Conservation (phyloP, 2,329 filamentous ascomycete species). For the Paracoccidioides brasiliensis region DNA sequence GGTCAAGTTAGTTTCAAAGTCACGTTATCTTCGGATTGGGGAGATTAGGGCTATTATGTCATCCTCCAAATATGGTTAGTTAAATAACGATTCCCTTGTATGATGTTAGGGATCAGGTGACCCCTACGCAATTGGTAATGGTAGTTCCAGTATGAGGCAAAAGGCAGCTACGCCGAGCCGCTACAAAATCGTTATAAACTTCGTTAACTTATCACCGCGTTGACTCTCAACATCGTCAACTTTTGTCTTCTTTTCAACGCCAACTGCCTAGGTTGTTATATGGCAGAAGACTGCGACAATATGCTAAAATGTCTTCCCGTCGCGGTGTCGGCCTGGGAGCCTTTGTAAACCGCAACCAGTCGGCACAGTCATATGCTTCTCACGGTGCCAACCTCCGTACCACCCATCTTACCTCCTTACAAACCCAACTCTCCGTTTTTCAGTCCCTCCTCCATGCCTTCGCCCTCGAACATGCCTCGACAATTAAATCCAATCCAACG, state of each 20-base stretch:
- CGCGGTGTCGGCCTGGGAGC: constrained; percentile 75
- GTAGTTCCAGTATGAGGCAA: too few species aligned
- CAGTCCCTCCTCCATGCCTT: constrained; percentile 92
- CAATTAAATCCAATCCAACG: constrained; percentile 86
- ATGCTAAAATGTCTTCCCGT: constrained; percentile 37
- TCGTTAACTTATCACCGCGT: too few species aligned
- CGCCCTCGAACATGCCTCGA: constrained; percentile 82
- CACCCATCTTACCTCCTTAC: constrained; percentile 70
- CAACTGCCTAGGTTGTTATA: neutral
- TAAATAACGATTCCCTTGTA: too few species aligned
- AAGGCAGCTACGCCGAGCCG: too few species aligned
- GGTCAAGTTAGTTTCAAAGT: constrained; percentile 4
- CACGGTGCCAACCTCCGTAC: constrained; percentile 81
- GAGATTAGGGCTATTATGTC: constrained; percentile 16
- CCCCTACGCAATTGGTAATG: too few species aligned
- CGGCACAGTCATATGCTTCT: constrained; percentile 76
- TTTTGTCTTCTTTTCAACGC: neutral
- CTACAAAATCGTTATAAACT: too few species aligned
- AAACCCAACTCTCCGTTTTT: constrained; percentile 91
- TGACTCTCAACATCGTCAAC: neutral
- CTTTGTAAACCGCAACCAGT: constrained; percentile 73
- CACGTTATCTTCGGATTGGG: constrained; percentile 11
- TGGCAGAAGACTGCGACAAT: neutral
- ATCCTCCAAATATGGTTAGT: constrained; percentile 11
- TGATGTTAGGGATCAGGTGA: too few species aligned